These are phyloP conservation scores for Malassezia equina DNA, from an alignment of 1,284 basidiomycete genomes.

Conservation along the genomic window DNA sequence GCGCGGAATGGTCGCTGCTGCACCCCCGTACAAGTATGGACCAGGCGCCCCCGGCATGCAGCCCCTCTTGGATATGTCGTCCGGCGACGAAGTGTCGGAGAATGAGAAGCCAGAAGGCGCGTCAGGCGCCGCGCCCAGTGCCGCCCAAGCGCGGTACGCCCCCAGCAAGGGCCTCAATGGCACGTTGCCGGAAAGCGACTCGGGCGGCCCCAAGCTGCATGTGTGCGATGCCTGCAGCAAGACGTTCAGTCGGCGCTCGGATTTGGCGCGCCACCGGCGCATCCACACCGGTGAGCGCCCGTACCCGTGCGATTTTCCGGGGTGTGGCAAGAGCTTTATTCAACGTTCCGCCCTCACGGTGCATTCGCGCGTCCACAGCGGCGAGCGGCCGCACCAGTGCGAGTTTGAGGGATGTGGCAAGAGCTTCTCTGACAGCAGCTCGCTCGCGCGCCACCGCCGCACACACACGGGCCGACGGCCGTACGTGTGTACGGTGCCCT, in stretches of 20 bases:
- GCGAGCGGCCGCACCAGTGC: slow-evolving; percentile 77
- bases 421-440: slow-evolving; percentile 55
- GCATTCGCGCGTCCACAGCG: slow-evolving; percentile 73
- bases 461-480: slow-evolving; percentile 57
- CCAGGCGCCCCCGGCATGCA: neutral
- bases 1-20: neutral
- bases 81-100: slow-evolving; percentile 9
- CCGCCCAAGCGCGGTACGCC: slow-evolving; percentile 10
- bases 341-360: slow-evolving; percentile 61
- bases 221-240: slow-evolving; percentile 43
- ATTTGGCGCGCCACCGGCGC: slow-evolving; percentile 57
- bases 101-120: neutral
- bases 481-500: slow-evolving; percentile 44
- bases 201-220: slow-evolving; percentile 45
- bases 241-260: slow-evolving; percentile 44
- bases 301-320: slow-evolving; percentile 55
- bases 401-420: slow-evolving; percentile 55
- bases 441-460: slow-evolving; percentile 58
- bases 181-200: slow-evolving; percentile 30
- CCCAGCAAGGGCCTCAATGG: slow-evolving; percentile 14
- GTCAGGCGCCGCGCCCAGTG: slow-evolving; percentile 1
- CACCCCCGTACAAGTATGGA: slow-evolving; percentile 11
- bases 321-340: slow-evolving; percentile 47
- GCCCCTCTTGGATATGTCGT: slow-evolving; percentile 9
- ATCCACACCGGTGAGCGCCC: slow-evolving; percentile 83